Evolutionary conservation across 2,329 filamentous ascomycete species (phyloP).

Genomic region (Neopestalotiopsis clavispora): DNA sequence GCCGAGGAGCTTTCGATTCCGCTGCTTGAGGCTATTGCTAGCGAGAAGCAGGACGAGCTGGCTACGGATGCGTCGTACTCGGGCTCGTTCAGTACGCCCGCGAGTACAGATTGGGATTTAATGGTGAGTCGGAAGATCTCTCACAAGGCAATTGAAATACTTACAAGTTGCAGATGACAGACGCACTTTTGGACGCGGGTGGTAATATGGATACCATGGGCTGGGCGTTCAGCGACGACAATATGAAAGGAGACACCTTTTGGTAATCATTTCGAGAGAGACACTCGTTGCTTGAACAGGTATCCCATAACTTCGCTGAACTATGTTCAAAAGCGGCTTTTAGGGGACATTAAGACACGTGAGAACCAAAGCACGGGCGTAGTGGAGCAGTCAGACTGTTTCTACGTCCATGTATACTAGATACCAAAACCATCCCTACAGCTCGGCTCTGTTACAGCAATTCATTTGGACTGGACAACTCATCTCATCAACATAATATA

Average conservation of each 20-base stretch:
- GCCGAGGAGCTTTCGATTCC: background rate
- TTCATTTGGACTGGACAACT: no score
- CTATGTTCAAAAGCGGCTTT: no score
- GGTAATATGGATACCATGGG: constrained; percentile 1
- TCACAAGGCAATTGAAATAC: no score
- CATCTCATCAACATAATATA: background rate
- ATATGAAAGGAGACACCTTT: constrained; percentile 20
- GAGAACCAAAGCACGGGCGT: no score
- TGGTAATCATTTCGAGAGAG: background rate
- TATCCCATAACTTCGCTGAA: no score
- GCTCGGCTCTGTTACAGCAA: no score
- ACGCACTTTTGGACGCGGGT: background rate
- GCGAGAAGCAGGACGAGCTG: background rate
- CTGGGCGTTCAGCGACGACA: constrained; percentile 20
- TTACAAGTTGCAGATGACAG: background rate
- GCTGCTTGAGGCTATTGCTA: constrained; percentile 6
- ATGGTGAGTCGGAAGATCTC: constrained; percentile 8
- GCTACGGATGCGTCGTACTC: background rate
- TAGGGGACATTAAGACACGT: no score
- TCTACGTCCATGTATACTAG: no score
- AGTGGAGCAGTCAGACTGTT: no score
- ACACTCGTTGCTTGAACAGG: background rate
- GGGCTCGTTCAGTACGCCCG: background rate
- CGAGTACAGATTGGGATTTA: constrained; percentile 11
- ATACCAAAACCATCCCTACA: no score